These are phyloP conservation scores for Syzygium oleosum DNA, from an alignment of 345 rosid genomes.

Conservation along the genomic window DNA sequence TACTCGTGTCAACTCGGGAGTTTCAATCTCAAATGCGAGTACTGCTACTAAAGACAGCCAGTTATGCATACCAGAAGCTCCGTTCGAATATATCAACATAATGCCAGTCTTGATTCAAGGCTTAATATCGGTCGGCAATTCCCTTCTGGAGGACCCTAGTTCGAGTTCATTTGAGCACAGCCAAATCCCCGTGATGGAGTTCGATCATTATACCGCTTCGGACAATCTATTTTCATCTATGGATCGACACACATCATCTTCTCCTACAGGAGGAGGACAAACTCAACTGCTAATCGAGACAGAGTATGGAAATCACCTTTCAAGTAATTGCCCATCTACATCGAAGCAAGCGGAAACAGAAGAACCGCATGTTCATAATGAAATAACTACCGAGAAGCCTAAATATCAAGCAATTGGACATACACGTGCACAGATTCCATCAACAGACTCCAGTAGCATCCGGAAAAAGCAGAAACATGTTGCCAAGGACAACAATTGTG, in stretches of 20 bases:
- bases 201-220: not conserved
- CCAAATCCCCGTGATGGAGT: not conserved
- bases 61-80: not conserved
- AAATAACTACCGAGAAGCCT: not conserved
- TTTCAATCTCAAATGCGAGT: not conserved
- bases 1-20: not conserved
- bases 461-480: no score
- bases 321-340: not conserved
- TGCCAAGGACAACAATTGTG: no score
- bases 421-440: no score
- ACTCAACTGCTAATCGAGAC: not conserved
- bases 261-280: not conserved
- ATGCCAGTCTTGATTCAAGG: not conserved
- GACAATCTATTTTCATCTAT: not conserved
- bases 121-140: not conserved
- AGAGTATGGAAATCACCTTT: not conserved
- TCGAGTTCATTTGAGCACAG: not conserved
- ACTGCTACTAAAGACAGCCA: not conserved
- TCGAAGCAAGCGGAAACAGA: not conserved
- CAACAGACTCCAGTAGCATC: no score
- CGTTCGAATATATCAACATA: not conserved
- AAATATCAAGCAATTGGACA: not conserved
- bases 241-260: not conserved
- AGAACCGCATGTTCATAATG: not conserved
- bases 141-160: not conserved